Evolutionary conservation across 129 eudicot genomes (phyloP), one percentile per base, ranked within the genome.

Genomic region (Helianthus annuus): DNA sequence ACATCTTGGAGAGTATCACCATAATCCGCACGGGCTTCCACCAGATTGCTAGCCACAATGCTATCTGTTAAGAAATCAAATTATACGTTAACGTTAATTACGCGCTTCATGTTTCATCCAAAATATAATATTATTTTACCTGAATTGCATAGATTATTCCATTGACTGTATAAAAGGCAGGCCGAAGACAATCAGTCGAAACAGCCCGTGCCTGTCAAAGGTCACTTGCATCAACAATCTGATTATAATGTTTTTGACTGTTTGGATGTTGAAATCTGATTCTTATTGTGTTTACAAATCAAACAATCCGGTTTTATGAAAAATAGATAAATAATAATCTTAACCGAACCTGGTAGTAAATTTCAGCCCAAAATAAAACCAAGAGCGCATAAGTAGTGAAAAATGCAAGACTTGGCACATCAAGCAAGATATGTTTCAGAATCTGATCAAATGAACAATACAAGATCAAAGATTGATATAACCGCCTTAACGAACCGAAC

Each of bases 331-430:
- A 32, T 40, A 66, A 4, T 5, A 70, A 32, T 2, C 4, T 46
- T 22, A 77, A 68, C 51, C 55, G 36, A 80, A 86, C 97, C 97
- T 92, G 96, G 72, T 89, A 89, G 81, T 92, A 92, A 75, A 92
- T 92, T 62, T 89, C 98, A 8, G 98, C 96, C 98, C 98, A 92
- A 74, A 92, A 92, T 53, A 92, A 71, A n/a, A 89, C 98, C 79
- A 92, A 69, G 42, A 92, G 91, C 9, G 95, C 88, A 49, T 85
- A 92, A 3, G 96, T 89, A 48, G 98, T 89, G 83, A 93, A 93
- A 85, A 89, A 93, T 49, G 84, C 88, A 74, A 93, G 98, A 77
- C 96, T 89, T 32, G 98, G 98, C 78, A 89, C 72, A 79, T 89
- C 98, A 75, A 92, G 91, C 85, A 93, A 59, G 71, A 89, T 67